Evolutionary conservation across 495 filamentous ascomycete genomes (phyloP), one percentile per base, ranked within the genome.

Genomic region (Penicillium longicatenatum): DNA sequence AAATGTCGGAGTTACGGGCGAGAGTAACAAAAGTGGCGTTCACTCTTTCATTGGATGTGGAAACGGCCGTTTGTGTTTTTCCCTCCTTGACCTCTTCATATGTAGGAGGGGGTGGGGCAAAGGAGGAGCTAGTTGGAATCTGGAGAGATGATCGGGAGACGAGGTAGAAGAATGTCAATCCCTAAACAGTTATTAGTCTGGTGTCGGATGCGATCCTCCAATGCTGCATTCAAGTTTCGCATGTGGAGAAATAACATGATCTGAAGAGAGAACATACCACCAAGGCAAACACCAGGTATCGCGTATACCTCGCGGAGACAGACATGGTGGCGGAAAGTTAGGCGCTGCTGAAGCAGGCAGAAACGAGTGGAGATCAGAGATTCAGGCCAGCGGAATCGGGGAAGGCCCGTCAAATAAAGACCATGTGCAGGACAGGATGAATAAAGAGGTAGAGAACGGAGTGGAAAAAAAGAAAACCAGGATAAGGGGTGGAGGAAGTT

Each of bases 21-120:
- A 98, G 81, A 16, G 92, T 96, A 41, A 98, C 92, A 68, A 98
- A 98, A 3, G 95, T 98, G 26, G 94, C 94, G 71, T 98, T 98
- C 76, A 95, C 89, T 58, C 87, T 87, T 44, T 84, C 82, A 35
- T 86, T 86, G 6, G 73, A 71, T 9, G 81, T 79, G 14, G 64
- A 80, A 61, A 85, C 76, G 29, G 79, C 69, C 55, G 76, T 68
- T 50, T 59, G 60, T n/a, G 64, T 31, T 33, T 60, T 65, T 52
- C 69, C 62, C 50, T 65, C 71, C 46, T 64, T 60, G 44, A 68
- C 55, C 35, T 61, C 62, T 26, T 75, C 68, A 44, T 72, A 69
- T 22, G 64, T 63, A 19, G 63, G 50, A 8, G 50, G 41, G 14
- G 52, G 64, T 56, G 22, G 66, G 50, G 52, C 56, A 62, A 60